Evolutionary conservation across 257 asterid genomes (phyloP).

Genomic region (Solanum pennellii): DNA sequence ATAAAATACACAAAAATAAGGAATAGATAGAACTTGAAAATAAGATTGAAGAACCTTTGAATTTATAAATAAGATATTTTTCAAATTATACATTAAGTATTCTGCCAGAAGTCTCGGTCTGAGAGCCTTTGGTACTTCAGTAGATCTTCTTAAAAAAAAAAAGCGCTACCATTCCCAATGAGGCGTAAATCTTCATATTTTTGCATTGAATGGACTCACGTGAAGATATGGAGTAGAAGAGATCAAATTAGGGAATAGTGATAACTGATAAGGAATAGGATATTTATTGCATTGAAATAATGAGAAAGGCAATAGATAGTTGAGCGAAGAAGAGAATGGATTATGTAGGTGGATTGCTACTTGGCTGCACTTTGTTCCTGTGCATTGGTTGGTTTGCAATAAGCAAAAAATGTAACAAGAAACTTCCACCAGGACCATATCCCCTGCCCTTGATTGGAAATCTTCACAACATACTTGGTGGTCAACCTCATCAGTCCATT

Average conservation of each 20-base stretch:
- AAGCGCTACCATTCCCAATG: not conserved
- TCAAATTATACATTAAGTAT: too few relatives aligned
- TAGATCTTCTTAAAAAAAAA: too few relatives aligned
- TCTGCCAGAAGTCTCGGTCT: too few relatives aligned
- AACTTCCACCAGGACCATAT: slow-evolving; percentile 6
- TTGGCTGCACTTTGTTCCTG: slow-evolving; percentile 5
- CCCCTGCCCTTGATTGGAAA: slow-evolving; percentile 3
- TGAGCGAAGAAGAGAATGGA: slow-evolving; percentile 2
- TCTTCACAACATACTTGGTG: slow-evolving; percentile 9
- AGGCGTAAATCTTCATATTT: not conserved
- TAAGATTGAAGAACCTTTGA: too few relatives aligned
- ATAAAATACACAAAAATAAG: too few relatives aligned
- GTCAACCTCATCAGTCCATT: slow-evolving; percentile 8
- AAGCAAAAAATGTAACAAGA: not conserved
- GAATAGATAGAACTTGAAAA: too few relatives aligned
- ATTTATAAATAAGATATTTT: too few relatives aligned
- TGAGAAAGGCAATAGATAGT: not conserved
- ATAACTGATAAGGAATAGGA: too few relatives aligned
- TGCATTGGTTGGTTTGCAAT: not conserved
- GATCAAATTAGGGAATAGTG: too few relatives aligned
- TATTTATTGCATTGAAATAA: too few relatives aligned
- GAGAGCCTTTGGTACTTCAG: too few relatives aligned
- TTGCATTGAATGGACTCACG: not conserved
- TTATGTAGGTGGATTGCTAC: slow-evolving; percentile 28
- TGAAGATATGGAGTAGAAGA: not conserved